phyloP scores from a whole-genome alignment of 768 basidiomycete genomes.

The Podaxis sp. region DNA sequence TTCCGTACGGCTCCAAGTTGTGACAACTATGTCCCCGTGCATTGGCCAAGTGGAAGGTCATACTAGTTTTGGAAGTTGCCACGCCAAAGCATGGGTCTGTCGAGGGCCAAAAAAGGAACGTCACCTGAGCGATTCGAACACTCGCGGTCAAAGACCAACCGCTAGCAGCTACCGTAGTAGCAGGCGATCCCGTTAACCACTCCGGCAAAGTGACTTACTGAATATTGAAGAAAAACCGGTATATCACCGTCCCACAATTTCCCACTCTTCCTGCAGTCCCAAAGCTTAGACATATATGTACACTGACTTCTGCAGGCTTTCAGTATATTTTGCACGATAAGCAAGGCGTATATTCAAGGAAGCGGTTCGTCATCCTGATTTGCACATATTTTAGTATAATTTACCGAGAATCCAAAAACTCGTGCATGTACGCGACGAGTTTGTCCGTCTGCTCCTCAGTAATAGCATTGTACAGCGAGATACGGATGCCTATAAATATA shows the following conservation, averaged over 20 bases:
- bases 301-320: no score
- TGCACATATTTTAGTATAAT: neutral
- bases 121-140: slow-evolving; percentile 54
- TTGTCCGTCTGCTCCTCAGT: slow-evolving; percentile 67
- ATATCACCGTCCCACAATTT: neutral
- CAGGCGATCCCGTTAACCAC: slow-evolving; percentile 90
- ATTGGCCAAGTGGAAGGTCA: no score
- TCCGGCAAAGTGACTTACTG: slow-evolving; percentile 83
- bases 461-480: slow-evolving; percentile 88
- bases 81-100: no score
- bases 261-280: no score
- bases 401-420: slow-evolving; percentile 34
- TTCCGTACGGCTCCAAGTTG: no score
- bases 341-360: neutral
- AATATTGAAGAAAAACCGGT: no score
- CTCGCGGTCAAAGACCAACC: slow-evolving; percentile 49
- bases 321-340: no score
- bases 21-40: no score
- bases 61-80: no score
- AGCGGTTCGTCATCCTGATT: neutral
- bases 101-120: slow-evolving; percentile 14
- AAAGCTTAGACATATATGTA: no score
- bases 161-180: slow-evolving; percentile 38
- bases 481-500: slow-evolving; percentile 66
- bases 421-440: slow-evolving; percentile 54